Evolutionary conservation across 305 asterid genomes (phyloP).

Genomic region (Fraxinus albicans): DNA sequence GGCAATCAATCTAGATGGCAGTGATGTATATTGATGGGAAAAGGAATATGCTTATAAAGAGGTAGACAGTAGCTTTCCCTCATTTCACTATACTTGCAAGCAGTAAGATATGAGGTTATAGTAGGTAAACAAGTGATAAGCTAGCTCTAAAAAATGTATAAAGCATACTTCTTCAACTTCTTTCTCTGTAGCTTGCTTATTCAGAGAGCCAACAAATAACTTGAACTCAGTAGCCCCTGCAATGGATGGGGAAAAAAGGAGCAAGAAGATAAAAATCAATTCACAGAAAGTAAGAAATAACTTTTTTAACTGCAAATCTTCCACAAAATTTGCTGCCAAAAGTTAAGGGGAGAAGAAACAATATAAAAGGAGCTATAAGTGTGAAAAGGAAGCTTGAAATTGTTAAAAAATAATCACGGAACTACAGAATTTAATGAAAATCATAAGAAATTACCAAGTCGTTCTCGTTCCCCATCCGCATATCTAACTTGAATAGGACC

Average conservation of each 20-base stretch:
- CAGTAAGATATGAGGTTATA: constrained; percentile 2
- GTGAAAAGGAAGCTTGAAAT: constrained; percentile 3
- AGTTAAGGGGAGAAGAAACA: constrained; percentile 1
- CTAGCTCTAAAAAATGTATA: constrained; percentile 17
- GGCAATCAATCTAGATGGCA: neutral
- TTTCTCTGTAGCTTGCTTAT: constrained; percentile 87
- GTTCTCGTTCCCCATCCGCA: constrained; percentile 99
- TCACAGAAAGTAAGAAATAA: neutral
- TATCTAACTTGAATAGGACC: constrained; percentile 98
- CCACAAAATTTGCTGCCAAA: neutral
- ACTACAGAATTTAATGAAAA: neutral
- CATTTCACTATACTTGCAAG: neutral
- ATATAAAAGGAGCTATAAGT: constrained; percentile 6
- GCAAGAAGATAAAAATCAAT: constrained; percentile 20
- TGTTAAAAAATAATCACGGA: neutral
- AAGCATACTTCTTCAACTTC: constrained; percentile 88
- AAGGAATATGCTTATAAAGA: constrained; percentile 6
- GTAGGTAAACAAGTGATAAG: constrained; percentile 9
- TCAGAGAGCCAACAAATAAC: constrained; percentile 89
- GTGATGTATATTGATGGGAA: neutral
- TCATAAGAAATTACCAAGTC: constrained; percentile 64
- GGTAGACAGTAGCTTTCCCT: neutral
- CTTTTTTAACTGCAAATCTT: neutral
- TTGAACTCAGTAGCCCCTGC: constrained; percentile 90
- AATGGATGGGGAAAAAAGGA: constrained; percentile 20